Percentiles rank a stretch among this genome's conserved stretches.
Conservation (phyloP, 2,329 filamentous ascomycete genomes). For the Orbilia oligospora region DNA sequence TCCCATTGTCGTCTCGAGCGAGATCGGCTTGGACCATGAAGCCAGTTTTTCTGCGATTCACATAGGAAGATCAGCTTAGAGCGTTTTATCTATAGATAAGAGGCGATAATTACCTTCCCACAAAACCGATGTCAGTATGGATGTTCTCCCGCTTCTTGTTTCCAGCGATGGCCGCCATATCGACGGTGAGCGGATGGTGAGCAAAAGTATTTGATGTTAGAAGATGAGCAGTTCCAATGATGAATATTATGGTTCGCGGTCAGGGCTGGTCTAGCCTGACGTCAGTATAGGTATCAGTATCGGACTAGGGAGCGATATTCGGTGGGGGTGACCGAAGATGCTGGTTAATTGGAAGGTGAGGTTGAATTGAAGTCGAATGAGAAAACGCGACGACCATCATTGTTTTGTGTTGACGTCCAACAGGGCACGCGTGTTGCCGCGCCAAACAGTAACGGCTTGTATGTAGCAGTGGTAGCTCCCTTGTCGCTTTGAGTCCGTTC, state of each 20-base stretch:
- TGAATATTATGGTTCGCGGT: background rate
- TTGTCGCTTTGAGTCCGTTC: background rate
- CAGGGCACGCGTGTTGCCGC: constrained; percentile 25
- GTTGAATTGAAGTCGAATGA: constrained; percentile 6
- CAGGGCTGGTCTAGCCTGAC: background rate
- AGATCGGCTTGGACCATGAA: constrained; percentile 79
- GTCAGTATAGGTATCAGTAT: background rate
- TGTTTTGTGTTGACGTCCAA: constrained; percentile 32
- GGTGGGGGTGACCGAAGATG: constrained; percentile 10
- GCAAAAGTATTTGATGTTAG: background rate
- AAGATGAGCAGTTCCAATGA: background rate
- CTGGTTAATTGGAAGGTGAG: constrained; percentile 15
- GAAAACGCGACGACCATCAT: constrained; percentile 16
- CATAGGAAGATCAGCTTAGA: background rate
- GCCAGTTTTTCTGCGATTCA: constrained; percentile 84
- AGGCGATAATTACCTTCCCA: constrained; percentile 38
- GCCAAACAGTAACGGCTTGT: constrained; percentile 6
- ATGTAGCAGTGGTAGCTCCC: background rate
- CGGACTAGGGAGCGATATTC: background rate
- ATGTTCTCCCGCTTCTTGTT: constrained; percentile 51
- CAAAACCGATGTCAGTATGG: constrained; percentile 55
- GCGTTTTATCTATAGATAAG: background rate
- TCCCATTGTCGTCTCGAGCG: constrained; percentile 88
- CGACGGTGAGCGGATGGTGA: background rate
- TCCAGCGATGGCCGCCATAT: constrained; percentile 35